Base-by-base conservation (phyloP, 352 stramenopile genomes). In the Pythium sp. region DNA sequence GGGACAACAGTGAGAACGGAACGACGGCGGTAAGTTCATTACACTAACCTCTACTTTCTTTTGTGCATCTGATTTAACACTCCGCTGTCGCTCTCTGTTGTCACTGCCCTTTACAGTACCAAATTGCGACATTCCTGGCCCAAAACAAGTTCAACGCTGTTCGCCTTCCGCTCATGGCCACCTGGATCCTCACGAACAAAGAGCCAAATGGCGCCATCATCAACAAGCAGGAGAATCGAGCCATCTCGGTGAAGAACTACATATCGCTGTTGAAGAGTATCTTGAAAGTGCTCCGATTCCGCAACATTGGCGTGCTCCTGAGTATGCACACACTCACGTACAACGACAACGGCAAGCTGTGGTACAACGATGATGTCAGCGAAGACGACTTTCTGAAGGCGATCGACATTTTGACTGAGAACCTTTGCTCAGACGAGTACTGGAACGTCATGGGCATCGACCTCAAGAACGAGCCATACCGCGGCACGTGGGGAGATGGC, bases 101-200 rank as follows among this genome's bases (percentile, higher is more conserved):
- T 34, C 1, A 26, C 20, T 28, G 36, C 3, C 26, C 11, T 22
- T 1, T 41, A 14, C 57, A 82, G 72, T 93, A 91, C 71, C 77
- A 90, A 66, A 79, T 93, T 41, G 81, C 83, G 9, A 65, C 75
- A 14, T 93, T 93, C 60, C 67, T 93, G 11, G 57, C 82, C 0
- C 62, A 78, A 47, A 90, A 93, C 82, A 90, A 92, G 28, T 93
- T 90, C 70, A 93, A 93, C 38, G 75, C 80, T 11, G 80, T 93
- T 7, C 83, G 85, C 1, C 62, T 93, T 15, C 86, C 86, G 3
- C 77, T 93, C 26, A 91, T 87, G 72, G 77, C 77, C 18, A 61
- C 74, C 18, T 86, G 72, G 71, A 82, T 93, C 54, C 65, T 93
- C 30, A 80, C 74, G 3, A 91, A 93, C 69, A 79, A 77, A 18